phyloP scores from a whole-genome alignment of 169 alveolate species.

The Plasmodium sp. region DNA sequence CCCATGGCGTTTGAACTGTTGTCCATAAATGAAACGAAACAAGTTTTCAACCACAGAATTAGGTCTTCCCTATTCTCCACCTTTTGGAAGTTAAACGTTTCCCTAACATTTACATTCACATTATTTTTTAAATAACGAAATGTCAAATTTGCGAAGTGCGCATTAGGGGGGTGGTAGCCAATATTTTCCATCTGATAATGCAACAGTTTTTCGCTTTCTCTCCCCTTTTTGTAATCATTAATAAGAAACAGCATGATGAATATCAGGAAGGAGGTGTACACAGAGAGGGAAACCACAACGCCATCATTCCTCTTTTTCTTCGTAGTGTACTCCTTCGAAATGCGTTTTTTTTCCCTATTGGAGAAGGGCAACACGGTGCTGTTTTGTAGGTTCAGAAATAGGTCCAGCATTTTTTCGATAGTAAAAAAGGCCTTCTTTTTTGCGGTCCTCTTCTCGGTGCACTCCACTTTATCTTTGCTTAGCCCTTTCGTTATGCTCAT shows the following conservation, averaged over 20 bases:
- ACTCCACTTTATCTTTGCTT: not conserved
- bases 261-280: conserved; percentile 5
- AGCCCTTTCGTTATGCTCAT: not conserved
- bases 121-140: conserved; percentile 24
- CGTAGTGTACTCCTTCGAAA: conserved; percentile 36
- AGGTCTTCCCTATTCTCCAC: conserved; percentile 21
- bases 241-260: conserved; percentile 34
- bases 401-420: conserved; percentile 46
- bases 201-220: conserved; percentile 30
- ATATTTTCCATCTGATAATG: conserved; percentile 63
- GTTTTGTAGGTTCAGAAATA: conserved; percentile 17
- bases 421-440: conserved; percentile 12
- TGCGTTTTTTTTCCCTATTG: conserved; percentile 43
- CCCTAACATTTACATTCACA: conserved; percentile 23
- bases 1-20: not conserved
- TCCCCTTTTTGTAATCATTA: conserved; percentile 32
- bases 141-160: conserved; percentile 10
- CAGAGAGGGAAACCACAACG: conserved; percentile 13
- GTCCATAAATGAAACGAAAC: conserved; percentile 18
- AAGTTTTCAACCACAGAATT: conserved; percentile 38
- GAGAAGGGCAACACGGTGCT: conserved; percentile 47
- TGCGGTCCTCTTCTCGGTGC: not conserved
- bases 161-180: not conserved
- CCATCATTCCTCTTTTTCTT: conserved; percentile 1
- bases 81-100: conserved; percentile 26